phyloP scores from a whole-genome alignment of 2,329 filamentous ascomycete genomes.

The Xylaria digitata region DNA sequence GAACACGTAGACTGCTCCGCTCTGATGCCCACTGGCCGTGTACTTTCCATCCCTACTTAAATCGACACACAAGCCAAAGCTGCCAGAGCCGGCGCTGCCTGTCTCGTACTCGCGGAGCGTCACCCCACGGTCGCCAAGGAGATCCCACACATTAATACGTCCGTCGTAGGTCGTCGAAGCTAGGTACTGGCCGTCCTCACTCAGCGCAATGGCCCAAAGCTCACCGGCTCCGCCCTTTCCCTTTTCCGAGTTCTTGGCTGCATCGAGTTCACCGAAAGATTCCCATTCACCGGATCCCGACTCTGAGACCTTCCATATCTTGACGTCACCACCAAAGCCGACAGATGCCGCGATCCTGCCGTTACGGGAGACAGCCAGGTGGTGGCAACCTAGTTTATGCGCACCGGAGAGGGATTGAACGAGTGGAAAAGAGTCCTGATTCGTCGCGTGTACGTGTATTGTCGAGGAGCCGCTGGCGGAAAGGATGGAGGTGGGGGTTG shows the following conservation, averaged over 20 bases:
- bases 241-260: slow-evolving; percentile 46
- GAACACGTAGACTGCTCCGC: slow-evolving; percentile 92
- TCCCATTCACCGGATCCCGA: slow-evolving; percentile 70
- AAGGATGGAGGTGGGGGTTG: slow-evolving; percentile 78
- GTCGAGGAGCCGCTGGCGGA: slow-evolving; percentile 87
- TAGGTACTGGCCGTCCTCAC: slow-evolving; percentile 83
- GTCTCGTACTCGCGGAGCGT: slow-evolving; percentile 90
- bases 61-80: slow-evolving; percentile 90
- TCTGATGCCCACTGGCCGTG: slow-evolving; percentile 93
- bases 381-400: slow-evolving; percentile 91
- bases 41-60: slow-evolving; percentile 82
- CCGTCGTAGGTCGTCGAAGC: slow-evolving; percentile 91
- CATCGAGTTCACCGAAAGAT: slow-evolving; percentile 58
- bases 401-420: slow-evolving; percentile 81
- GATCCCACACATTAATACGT: slow-evolving; percentile 88
- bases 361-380: slow-evolving; percentile 77
- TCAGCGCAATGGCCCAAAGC: slow-evolving; percentile 89
- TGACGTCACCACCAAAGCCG: slow-evolving; percentile 90
- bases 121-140: slow-evolving; percentile 62
- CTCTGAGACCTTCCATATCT: slow-evolving; percentile 77
- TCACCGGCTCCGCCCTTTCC: slow-evolving; percentile 68
- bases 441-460: slow-evolving; percentile 82
- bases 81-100: slow-evolving; percentile 74
- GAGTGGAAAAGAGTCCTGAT: slow-evolving; percentile 77
- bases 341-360: slow-evolving; percentile 82